Base-by-base conservation (phyloP, 78 protist species). In the Neovahlkampfia damariscottae region DNA sequence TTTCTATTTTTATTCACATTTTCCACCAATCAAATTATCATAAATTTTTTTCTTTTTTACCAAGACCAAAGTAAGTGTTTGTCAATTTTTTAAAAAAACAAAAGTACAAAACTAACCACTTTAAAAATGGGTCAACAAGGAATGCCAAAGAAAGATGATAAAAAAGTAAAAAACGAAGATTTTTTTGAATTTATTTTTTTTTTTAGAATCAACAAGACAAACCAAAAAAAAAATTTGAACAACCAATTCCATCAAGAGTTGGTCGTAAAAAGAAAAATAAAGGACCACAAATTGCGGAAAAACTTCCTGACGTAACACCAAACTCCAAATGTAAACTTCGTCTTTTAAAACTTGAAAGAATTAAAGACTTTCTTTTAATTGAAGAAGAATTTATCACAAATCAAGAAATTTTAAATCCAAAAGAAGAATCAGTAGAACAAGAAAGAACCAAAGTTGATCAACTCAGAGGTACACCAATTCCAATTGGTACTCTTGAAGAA, bases 401-500 rank as follows among this genome's bases (percentile, higher is more conserved):
- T 69, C 96, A 94, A 79, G 98, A 95, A 84, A 77, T 86, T 1
- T 69, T 78, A 70, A 84, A 79, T 88, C 98, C 95, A 34, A 84
- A 39, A 66, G 94, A 87, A 85, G 94, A 88, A 30, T 71, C 76
- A 30, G 4, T 29, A 19, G 93, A 93, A 77, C 82, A 70, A 68
- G 94, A 93, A 84, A 82, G 94, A 5, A 0, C 7, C 8, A 81
- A 82, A 81, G 93, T 96, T 36, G 98, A 98, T 8, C 99, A 95
- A 34, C 74, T 98, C 19, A 83, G 99, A 7, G 99, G 99, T n/a
- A 74, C 96, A 31, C 99, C 99, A 31, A 74, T 94, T 78, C n/a
- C 90, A 6, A 98, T 98, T 6, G 99, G 99, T 9, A 79, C 79
- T 3, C 88, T 98, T 3, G 99, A 98, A 77, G 99, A 98, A 83